Conservation (phyloP, 371 early-diverging fungal genomes). For the Mortierella sp. region DNA sequence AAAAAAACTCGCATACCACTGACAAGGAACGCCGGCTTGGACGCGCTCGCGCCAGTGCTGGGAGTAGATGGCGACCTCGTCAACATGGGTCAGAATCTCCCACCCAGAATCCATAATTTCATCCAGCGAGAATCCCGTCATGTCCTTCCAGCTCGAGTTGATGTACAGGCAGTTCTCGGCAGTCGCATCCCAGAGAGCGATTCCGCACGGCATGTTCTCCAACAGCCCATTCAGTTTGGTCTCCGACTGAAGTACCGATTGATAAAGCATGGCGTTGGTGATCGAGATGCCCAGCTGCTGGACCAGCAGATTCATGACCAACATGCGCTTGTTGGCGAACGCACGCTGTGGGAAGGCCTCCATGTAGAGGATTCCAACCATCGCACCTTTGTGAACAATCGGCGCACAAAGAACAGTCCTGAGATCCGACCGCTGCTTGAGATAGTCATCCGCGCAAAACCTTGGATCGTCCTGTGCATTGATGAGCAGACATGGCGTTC, state of each 20-base stretch:
- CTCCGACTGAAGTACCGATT: slow-evolving; percentile 55
- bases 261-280: slow-evolving; percentile 68
- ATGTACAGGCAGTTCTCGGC: slow-evolving; percentile 42
- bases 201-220: slow-evolving; percentile 57
- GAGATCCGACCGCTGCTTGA: slow-evolving; percentile 58
- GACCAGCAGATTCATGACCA: slow-evolving; percentile 67
- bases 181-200: slow-evolving; percentile 48
- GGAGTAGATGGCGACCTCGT: slow-evolving; percentile 24
- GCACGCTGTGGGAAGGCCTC: slow-evolving; percentile 67
- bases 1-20: slow-evolving; percentile 47
- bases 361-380: slow-evolving; percentile 67
- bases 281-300: slow-evolving; percentile 74
- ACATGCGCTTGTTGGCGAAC: slow-evolving; percentile 68
- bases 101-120: slow-evolving; percentile 35
- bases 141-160: slow-evolving; percentile 48
- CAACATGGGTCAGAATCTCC: slow-evolving; percentile 26
- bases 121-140: slow-evolving; percentile 39
- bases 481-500: slow-evolving; percentile 36
- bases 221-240: slow-evolving; percentile 46
- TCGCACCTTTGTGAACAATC: slow-evolving; percentile 62
- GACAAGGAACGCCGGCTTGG: slow-evolving; percentile 31
- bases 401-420: slow-evolving; percentile 71
- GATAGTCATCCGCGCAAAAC: slow-evolving; percentile 53
- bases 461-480: slow-evolving; percentile 54
- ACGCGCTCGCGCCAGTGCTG: slow-evolving; percentile 45